Evolutionary conservation across 371 early-diverging fungal species (phyloP), one percentile per base, ranked within the genome.

Genomic region (Entomophthora muscae): DNA sequence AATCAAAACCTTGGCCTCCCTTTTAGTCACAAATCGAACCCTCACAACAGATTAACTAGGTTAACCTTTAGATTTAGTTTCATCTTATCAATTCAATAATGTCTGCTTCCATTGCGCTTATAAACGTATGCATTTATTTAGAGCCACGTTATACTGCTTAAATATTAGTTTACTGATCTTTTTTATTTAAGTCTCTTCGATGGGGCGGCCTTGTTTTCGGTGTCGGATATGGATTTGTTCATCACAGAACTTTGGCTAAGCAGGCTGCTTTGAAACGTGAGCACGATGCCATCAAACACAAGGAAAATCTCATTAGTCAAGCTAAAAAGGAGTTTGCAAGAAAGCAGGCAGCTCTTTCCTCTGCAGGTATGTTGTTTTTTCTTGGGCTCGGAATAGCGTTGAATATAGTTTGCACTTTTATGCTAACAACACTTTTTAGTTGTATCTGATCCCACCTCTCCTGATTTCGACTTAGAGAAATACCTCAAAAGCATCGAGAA

Each of bases 151-250:
- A 42, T 5, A 5, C 17, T 42, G 5, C 17, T 42, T 42, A 17
- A 42, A 42, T 42, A 58, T 30, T 32, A 17, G n/a, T 32, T 61
- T 32, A n/a, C 26, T 42, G 13, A 61, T 22, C 7, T 13, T 61
- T 61, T 42, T 10, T 61, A 0, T 32, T 30, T 17, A n/a, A 62
- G 62, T n/a, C n/a, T 28, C 29, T 62, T 2, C 51, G 62, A 5
- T 62, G 62, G 62, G 62, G 62, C 21, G 62, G 27, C n/a, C 27
- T 62, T 13, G 53, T 3, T 52, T 51, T 51, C 53, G 62, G 62
- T 29, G 28, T 62, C 5, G 52, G 5, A 22, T 62, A 62, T 27
- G 62, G 62, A 23, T 62, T 52, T 27, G 29, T 22, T 17, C 53
- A 29, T 52, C 53, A 62, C 26, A 31, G 24, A 27, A 28, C 27